These are phyloP conservation scores for Pseudoneurospora amorphoporcata DNA, from an alignment of 495 filamentous ascomycete species.

Conservation along the genomic window DNA sequence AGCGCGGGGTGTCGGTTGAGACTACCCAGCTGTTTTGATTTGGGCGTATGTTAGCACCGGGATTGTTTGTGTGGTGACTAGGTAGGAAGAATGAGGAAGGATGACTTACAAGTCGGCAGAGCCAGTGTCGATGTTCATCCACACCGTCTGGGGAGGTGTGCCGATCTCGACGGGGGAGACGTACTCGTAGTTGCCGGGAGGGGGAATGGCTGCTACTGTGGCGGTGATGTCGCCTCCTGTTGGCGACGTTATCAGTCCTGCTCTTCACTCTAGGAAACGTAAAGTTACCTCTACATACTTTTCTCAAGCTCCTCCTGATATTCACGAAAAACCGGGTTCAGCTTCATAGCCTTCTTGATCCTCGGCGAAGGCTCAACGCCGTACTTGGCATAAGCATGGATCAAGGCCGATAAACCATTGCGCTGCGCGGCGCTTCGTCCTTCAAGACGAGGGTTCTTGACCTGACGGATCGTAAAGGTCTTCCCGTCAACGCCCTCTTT, in stretches of 20 bases:
- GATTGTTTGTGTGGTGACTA: slow-evolving; percentile 21
- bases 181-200: slow-evolving; percentile 44
- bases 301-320: neutral
- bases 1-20: slow-evolving; percentile 3
- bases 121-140: slow-evolving; percentile 62
- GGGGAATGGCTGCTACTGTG: slow-evolving; percentile 41
- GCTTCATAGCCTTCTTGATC: slow-evolving; percentile 19
- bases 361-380: slow-evolving; percentile 24
- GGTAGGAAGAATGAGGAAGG: slow-evolving; percentile 38
- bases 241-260: neutral
- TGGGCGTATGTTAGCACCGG: neutral
- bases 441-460: slow-evolving; percentile 35
- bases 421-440: neutral
- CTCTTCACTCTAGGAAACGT: neutral
- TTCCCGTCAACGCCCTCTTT: neutral
- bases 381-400: slow-evolving; percentile 49
- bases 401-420: slow-evolving; percentile 37
- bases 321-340: slow-evolving; percentile 1
- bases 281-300: neutral
- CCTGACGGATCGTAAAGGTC: slow-evolving; percentile 41
- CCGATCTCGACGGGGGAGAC: slow-evolving; percentile 55
- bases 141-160: slow-evolving; percentile 40
- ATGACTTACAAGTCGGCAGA: slow-evolving; percentile 53
- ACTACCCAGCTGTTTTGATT: slow-evolving; percentile 7
- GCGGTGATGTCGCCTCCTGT: slow-evolving; percentile 28